phyloP scores from a whole-genome alignment of 106 monocot species.

The Chionographis japonica region DNA sequence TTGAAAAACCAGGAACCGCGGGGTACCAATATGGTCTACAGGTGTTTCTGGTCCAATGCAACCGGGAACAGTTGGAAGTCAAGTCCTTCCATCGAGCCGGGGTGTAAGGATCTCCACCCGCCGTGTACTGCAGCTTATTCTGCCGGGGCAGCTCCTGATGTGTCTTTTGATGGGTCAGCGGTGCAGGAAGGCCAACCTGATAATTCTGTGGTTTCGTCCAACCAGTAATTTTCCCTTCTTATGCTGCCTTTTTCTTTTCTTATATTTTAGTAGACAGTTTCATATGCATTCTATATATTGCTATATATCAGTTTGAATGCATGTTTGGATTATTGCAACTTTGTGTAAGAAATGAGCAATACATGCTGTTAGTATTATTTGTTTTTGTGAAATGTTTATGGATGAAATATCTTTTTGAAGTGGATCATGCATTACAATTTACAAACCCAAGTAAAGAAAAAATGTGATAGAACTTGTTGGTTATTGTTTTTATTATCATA shows the following conservation, averaged over 20 bases:
- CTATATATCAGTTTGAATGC: too few relatives aligned
- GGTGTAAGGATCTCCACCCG: constrained; percentile 26
- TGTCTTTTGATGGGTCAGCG: constrained; percentile 42
- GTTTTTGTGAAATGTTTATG: too few relatives aligned
- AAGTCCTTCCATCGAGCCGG: constrained; percentile 12
- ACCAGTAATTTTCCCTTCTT: constrained; percentile 41
- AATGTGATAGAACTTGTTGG: too few relatives aligned
- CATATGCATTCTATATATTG: too few relatives aligned
- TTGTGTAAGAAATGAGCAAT: too few relatives aligned
- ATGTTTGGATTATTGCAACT: too few relatives aligned
- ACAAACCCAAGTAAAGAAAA: too few relatives aligned
- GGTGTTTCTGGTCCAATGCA: constrained; percentile 42
- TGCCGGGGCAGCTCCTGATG: constrained; percentile 49
- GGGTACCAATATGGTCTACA: constrained; percentile 47
- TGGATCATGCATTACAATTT: too few relatives aligned
- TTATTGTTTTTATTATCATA: too few relatives aligned
- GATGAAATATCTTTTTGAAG: too few relatives aligned
- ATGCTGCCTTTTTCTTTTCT: neutral
- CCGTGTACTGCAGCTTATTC: constrained; percentile 29
- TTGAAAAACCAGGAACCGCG: constrained; percentile 33
- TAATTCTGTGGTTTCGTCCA: constrained; percentile 29
- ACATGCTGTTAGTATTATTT: too few relatives aligned
- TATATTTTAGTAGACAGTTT: neutral
- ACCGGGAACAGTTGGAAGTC: constrained; percentile 27
- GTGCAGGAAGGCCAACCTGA: constrained; percentile 39